Evolutionary conservation across 129 eudicot genomes (phyloP), one percentile per base, ranked within the genome.

Genomic region (Erigeron canadensis): DNA sequence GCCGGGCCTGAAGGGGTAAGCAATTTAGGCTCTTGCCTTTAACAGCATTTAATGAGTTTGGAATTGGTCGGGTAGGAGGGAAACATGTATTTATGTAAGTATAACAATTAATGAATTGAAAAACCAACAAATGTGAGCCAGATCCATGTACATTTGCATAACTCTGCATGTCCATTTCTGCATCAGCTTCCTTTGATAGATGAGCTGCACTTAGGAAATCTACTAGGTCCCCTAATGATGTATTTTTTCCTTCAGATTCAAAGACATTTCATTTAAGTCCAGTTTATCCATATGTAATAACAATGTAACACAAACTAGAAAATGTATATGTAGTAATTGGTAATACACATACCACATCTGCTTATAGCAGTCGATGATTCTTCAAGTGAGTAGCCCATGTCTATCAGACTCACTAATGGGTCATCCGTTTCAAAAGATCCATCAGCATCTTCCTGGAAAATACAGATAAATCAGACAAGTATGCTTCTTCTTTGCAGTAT

Each of bases 161-260:
- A 63, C 19, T 44, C 10, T 12, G 37, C 10, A 40, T 47, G 19
- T 74, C 65, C 45, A 59, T 38, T 58, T 82, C 60, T 7, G 21
- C 34, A 50, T 78, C 82, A 6, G 71, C 67, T 38, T 42, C 57
- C 55, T 51, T 79, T 43, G 81, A 81, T 47, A 79, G 5, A 61
- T 69, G 79, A 23, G 84, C 77, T 61, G 87, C 84, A 72, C 73
- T 67, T 1, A 83, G 67, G 39, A 79, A 80, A 47, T 83, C 87
- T 10, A 76, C 62, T n/a, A 83, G 74, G 19, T 79, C 87, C 3
- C 71, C 63, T 21, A 80, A 21, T 39, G 82, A 34, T 37, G 77
- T 47, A 34, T 67, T 66, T 75, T 16, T 45, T 51, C 84, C 84
- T 83, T 57, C 70, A 71, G 53, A 45, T 54, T 44, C 37, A 16